Conservation (phyloP, 1,284 basidiomycete species). For the Apiotrichum domesticum region DNA sequence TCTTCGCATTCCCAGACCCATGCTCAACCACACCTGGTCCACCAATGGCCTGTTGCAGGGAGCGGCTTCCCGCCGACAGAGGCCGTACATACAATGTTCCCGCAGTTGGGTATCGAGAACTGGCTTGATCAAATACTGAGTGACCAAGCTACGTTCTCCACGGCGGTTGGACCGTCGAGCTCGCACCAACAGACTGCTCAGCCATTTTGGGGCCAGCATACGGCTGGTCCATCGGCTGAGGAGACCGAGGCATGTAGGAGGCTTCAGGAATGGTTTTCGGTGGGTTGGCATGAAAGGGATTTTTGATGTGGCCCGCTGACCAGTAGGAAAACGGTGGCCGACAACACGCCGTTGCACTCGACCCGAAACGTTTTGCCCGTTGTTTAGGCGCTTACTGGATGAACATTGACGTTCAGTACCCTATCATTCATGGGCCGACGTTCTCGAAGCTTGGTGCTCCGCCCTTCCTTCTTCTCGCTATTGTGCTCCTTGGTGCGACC, state of each 20-base stretch:
- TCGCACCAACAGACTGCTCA: background rate
- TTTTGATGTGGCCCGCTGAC: no score
- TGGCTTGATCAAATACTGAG: constrained; percentile 12
- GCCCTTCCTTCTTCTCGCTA: constrained; percentile 1
- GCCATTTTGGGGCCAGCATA: background rate
- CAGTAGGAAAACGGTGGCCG: background rate
- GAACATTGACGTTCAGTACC: constrained; percentile 1
- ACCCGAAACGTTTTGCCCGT: background rate
- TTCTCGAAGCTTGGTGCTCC: background rate
- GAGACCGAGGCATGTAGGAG: background rate
- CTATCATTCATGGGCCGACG: constrained; percentile 5
- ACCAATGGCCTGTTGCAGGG: background rate
- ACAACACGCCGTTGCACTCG: background rate
- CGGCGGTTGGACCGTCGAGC: background rate
- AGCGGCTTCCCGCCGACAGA: background rate
- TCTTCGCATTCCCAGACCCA: background rate
- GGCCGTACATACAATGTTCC: background rate
- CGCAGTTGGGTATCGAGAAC: constrained; percentile 6
- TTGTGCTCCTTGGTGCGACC: constrained; percentile 2
- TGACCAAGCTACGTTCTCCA: background rate
- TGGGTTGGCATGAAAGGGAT: background rate
- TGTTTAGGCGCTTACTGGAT: constrained; percentile 1
- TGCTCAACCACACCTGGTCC: background rate
- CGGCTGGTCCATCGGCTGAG: background rate
- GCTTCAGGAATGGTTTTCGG: constrained; percentile 1